Base-by-base conservation (phyloP, 805 yeast genomes). In the Jamesozyma spencerorum region DNA sequence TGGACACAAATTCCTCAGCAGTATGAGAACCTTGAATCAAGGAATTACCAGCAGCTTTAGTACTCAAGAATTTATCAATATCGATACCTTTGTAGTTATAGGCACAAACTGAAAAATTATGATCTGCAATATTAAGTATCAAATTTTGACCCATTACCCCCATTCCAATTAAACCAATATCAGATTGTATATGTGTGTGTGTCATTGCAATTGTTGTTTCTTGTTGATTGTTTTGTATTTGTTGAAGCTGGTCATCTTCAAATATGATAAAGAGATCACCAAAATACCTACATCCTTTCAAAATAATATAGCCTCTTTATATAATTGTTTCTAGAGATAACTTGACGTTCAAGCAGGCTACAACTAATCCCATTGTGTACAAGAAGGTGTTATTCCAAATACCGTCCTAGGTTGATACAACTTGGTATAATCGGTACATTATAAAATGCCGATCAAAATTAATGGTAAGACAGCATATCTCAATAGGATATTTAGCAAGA, bases 71-170 rank as follows among this genome's bases (percentile, higher is more conserved):
- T 60, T 84, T 86, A 68, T 92, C 97, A 54, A 34, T 22, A 17
- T 34, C 20, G 10, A 20, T 17, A 92, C 98, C 72, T 86, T 90
- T 40, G 95, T 69, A 47, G 81, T 90, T 90, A 83, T 77, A 92
- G 47, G 97, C 97, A 61, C 86, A 95, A 58, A 92, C 97, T 52
- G 95, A 86, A 76, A 77, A 90, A 45, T 97, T 97, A 73, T 90
- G 94, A 76, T 90, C 98, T 55, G 98, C 98, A 62, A 94, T 94
- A 70, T 90, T 90, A 54, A 90, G 77, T 66, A 90, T 86, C 77
- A 90, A 74, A 79, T 90, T 90, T 76, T 85, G 95, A 70, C 98
- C 98, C 98, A 90, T 90, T 55, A 90, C 98, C 82, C 98, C 98
- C 77, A 90, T 78, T 66, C 98, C 98, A 63, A 92, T 88, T 67